Conservation (phyloP, 257 asterid species). For the Cynanchum wilfordii region DNA sequence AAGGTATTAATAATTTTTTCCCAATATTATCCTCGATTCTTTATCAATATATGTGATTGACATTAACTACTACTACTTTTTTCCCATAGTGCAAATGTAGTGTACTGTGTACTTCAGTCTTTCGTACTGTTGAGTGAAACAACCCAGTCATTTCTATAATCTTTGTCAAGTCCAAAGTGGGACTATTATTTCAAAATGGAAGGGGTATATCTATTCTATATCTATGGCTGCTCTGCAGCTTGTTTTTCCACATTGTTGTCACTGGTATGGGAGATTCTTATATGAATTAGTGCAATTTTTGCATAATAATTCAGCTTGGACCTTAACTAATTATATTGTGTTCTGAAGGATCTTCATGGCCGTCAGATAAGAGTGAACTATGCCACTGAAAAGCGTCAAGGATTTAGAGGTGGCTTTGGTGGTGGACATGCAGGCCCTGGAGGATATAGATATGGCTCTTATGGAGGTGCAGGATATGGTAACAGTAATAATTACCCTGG, state of each 20-base stretch:
- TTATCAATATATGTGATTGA: no score
- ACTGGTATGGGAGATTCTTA: background rate
- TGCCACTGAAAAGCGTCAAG: slow-evolving; percentile 37
- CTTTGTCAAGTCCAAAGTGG: no score
- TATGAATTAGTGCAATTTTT: background rate
- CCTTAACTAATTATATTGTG: background rate
- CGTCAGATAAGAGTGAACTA: slow-evolving; percentile 33
- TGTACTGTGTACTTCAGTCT: no score
- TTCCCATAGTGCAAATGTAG: no score
- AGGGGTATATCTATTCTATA: no score
- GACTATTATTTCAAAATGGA: no score
- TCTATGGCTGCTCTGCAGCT: background rate
- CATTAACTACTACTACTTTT: no score
- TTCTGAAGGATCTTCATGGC: slow-evolving; percentile 40
- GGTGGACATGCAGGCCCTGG: slow-evolving; percentile 17
- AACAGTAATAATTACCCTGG: background rate
- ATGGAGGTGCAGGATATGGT: slow-evolving; percentile 20
- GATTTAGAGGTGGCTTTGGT: slow-evolving; percentile 24
- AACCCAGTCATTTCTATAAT: background rate
- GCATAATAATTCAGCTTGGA: background rate
- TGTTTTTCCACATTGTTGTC: background rate
- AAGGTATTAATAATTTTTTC: no score
- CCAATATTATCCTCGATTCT: no score
- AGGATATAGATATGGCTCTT: slow-evolving; percentile 22
- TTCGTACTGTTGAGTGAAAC: no score